These are phyloP conservation scores for Litsea cubeba DNA, from an alignment of 164 flowering plant species.

Conservation along the genomic window DNA sequence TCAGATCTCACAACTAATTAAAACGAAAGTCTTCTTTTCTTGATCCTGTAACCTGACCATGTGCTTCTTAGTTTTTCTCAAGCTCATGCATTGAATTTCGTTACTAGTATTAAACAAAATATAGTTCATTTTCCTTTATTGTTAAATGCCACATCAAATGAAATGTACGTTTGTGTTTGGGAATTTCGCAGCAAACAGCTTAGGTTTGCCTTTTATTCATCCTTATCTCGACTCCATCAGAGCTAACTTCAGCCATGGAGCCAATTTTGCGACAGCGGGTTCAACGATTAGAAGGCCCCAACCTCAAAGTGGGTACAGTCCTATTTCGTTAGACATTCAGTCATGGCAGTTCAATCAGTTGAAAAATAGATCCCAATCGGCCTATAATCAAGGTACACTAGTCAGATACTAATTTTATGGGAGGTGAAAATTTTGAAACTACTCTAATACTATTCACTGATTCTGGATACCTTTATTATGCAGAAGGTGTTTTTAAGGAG, in stretches of 20 bases:
- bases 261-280: slow-evolving; percentile 39
- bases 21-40: too few relatives aligned
- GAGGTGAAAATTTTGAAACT: neutral
- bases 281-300: slow-evolving; percentile 44
- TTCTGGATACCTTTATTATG: neutral
- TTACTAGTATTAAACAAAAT: too few relatives aligned
- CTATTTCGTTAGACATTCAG: slow-evolving; percentile 49
- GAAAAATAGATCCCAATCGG: slow-evolving; percentile 21
- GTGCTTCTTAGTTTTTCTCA: too few relatives aligned
- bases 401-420: neutral
- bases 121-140: too few relatives aligned
- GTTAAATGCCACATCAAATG: too few relatives aligned
- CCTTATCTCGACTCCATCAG: slow-evolving; percentile 51
- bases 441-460: neutral
- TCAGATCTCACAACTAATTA: too few relatives aligned
- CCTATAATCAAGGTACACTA: slow-evolving; percentile 1
- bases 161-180: neutral
- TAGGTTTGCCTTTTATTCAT: slow-evolving; percentile 40
- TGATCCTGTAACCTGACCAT: too few relatives aligned
- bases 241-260: slow-evolving; percentile 58
- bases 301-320: slow-evolving; percentile 43
- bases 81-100: too few relatives aligned
- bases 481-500: slow-evolving; percentile 31
- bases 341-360: slow-evolving; percentile 35
- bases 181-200: slow-evolving; percentile 33